Evolutionary conservation across 176 grass and related monocot genomes (phyloP).

Genomic region (Chloris gayana): DNA sequence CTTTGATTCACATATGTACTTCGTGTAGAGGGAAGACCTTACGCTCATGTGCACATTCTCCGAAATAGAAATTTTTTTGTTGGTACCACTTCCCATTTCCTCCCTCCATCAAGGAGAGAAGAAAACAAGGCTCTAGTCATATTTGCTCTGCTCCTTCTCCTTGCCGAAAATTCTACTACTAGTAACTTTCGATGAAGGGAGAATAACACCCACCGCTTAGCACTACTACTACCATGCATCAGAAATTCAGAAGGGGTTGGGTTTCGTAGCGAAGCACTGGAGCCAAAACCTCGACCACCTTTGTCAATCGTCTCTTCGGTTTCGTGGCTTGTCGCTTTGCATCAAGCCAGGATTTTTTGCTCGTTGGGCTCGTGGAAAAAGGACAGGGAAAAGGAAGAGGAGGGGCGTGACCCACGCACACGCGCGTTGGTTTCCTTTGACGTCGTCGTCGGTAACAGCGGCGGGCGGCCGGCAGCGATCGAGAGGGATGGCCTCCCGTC

Average conservation of each 20-base stretch:
- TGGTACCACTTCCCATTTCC: neutral
- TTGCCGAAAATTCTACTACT: neutral
- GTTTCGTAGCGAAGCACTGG: neutral
- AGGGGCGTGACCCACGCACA: neutral
- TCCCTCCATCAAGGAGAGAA: neutral
- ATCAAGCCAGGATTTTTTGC: too few species aligned
- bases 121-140: neutral
- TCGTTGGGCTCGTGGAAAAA: slow-evolving; percentile 2
- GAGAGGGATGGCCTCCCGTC: neutral
- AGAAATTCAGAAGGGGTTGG: neutral
- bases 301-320: neutral
- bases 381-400: neutral
- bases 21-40: neutral
- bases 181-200: neutral
- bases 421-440: neutral
- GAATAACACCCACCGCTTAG: neutral
- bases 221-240: neutral
- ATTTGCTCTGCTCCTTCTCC: neutral
- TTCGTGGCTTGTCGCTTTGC: neutral
- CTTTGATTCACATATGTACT: neutral
- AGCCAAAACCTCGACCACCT: neutral
- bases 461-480: neutral
- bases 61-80: neutral
- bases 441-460: neutral
- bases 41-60: neutral